phyloP scores from a whole-genome alignment of 2,329 filamentous ascomycete genomes.

The Ceratocystis smalleyi region DNA sequence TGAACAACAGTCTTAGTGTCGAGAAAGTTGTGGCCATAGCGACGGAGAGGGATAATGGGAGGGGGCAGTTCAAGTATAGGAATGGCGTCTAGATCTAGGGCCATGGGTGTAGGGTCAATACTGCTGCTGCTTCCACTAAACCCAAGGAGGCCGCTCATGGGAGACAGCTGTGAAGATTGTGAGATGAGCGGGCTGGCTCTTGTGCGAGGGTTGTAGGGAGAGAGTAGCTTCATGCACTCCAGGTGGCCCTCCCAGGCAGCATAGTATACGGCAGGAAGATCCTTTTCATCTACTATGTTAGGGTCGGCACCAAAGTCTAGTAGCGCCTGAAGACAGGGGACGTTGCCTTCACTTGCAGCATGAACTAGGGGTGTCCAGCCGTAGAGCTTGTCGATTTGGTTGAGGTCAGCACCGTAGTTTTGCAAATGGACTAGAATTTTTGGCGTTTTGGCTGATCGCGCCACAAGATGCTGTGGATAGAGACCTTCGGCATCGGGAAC shows the following conservation, averaged over 20 bases:
- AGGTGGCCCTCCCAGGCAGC: conserved; percentile 95
- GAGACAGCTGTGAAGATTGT: conserved; percentile 24
- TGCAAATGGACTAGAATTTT: conserved; percentile 66
- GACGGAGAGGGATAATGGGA: conserved; percentile 82
- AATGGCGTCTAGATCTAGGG: conserved; percentile 71
- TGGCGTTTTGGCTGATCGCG: conserved; percentile 69
- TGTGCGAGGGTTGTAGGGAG: conserved; percentile 37
- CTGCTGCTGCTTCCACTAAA: conserved; percentile 27
- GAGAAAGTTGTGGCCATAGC: conserved; percentile 96
- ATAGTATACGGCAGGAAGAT: conserved; percentile 90
- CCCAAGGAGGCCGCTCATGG: conserved; percentile 28
- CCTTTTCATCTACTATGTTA: conserved; percentile 78
- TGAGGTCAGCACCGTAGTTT: conserved; percentile 72
- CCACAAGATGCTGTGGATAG: conserved; percentile 93
- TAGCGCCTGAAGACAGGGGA: conserved; percentile 69
- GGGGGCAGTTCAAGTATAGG: conserved; percentile 83
- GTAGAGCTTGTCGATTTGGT: conserved; percentile 89
- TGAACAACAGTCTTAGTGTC: conserved; percentile 95
- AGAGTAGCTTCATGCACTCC: conserved; percentile 81
- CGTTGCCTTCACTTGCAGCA: conserved; percentile 88
- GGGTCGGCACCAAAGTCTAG: conserved; percentile 65
- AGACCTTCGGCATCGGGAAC: conserved; percentile 91
- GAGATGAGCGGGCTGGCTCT: conserved; percentile 31
- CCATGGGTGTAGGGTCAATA: conserved; percentile 43
- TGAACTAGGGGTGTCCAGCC: conserved; percentile 96